Evolutionary conservation across 2,329 filamentous ascomycete species (phyloP), one percentile per base, ranked within the genome.

Genomic region (Neopestalotiopsis sp.): DNA sequence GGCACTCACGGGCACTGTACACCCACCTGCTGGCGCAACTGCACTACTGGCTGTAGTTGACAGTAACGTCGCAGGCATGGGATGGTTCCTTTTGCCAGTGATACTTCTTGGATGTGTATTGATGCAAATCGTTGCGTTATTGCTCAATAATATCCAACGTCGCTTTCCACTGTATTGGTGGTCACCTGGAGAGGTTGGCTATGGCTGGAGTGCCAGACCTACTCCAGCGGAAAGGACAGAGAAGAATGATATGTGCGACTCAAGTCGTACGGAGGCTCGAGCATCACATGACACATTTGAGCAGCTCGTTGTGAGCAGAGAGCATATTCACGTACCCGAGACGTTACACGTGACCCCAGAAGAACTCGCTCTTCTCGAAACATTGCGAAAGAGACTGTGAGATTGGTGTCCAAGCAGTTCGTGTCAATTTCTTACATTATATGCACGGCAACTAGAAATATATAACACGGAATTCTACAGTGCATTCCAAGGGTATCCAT

Each of bases 1-100:
- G 92, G 85, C 85, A 0, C 74, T 93, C 28, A 94, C 91, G 1
- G 91, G 90, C 66, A 94, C 91, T 0, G 84, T 92, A 0, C 91
- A 94, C 72, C 92, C 92, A 0, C 92, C 92, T 0, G 92, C 91
- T 0, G 92, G 92, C 4, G 92, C 92, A 9, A 94, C 92, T 0
- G 92, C 91, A 0, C 80, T 95, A 1, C 80, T 94, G 32, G 91
- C 91, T 0, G 90, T 91, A 0, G 84, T 89, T 1, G 88, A 90
- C 69, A 80, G 85, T 2, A 80, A 83, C 1, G 81, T 89, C 1
- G 82, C 84, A 10, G 73, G 75, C 0, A 78, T 94, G 12, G 91
- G 91, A n/a, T 94, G 92, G 92, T 88, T 85, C 69, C 79, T 93
- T 13, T 76, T 94, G 5, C 88, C 90, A 0, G 80, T 93, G 5